Percentiles rank a stretch among this genome's conserved stretches.
phyloP scores from a whole-genome alignment of 495 filamentous ascomycete genomes.

The Penicillium silybi region DNA sequence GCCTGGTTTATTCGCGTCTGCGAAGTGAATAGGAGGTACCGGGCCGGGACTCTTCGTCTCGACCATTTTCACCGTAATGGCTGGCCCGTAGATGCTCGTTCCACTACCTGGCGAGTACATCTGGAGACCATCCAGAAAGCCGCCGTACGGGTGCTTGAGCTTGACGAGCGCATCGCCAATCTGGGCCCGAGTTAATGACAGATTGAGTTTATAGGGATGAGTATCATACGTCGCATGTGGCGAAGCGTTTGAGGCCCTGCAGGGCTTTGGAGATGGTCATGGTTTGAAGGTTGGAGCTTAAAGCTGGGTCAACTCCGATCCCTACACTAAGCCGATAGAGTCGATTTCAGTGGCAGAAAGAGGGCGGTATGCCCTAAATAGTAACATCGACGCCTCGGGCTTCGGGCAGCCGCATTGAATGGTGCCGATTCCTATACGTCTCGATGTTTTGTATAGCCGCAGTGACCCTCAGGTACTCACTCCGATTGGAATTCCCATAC shows the following conservation, averaged over 20 bases:
- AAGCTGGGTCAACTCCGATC: slow-evolving; percentile 4
- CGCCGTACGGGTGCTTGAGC: slow-evolving; percentile 23
- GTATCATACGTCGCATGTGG: slow-evolving; percentile 17
- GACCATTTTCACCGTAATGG: slow-evolving; percentile 28
- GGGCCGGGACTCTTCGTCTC: slow-evolving; percentile 21
- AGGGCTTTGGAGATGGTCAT: slow-evolving; percentile 7
- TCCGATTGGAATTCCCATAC: too few species aligned
- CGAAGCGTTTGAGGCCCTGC: slow-evolving; percentile 11
- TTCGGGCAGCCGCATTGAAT: too few species aligned
- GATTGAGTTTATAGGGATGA: neutral
- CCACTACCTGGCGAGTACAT: slow-evolving; percentile 13
- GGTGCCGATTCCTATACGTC: too few species aligned
- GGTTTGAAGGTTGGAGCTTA: neutral
- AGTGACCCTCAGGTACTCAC: too few species aligned
- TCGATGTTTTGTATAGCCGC: too few species aligned
- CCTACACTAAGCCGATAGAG: neutral
- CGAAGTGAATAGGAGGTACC: slow-evolving; percentile 14
- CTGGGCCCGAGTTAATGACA: slow-evolving; percentile 8
- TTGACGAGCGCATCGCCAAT: slow-evolving; percentile 29
- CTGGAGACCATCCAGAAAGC: slow-evolving; percentile 21
- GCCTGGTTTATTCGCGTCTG: slow-evolving; percentile 15
- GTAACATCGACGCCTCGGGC: too few species aligned
- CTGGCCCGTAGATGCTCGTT: slow-evolving; percentile 18
- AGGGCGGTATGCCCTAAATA: too few species aligned
- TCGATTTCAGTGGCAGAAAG: too few species aligned